Evolutionary conservation across 2,329 filamentous ascomycete genomes (phyloP).

Genomic region (Cyphellophora europaea): DNA sequence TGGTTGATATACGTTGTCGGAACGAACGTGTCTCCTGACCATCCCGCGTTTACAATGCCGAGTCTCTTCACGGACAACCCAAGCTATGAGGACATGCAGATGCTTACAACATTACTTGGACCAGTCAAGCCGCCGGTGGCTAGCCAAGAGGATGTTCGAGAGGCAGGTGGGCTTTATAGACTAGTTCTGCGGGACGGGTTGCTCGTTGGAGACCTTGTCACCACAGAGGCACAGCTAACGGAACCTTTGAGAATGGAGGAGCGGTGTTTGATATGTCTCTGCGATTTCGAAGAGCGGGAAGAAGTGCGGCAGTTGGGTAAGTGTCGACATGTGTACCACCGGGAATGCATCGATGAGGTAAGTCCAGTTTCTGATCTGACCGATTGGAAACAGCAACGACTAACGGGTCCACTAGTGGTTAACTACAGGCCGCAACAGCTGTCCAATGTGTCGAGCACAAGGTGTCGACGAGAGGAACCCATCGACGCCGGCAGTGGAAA

Average conservation of each 20-base stretch:
- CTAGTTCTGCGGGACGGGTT: conserved; percentile 35
- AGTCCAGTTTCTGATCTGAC: conserved; percentile 19
- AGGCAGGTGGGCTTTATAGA: conserved; percentile 51
- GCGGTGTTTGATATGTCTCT: conserved; percentile 57
- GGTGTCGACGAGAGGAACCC: conserved; percentile 40
- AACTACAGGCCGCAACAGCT: conserved; percentile 57
- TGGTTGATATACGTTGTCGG: conserved; percentile 67
- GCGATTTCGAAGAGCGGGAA: conserved; percentile 55
- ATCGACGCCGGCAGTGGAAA: too few relatives aligned
- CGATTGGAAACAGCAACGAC: conserved; percentile 2
- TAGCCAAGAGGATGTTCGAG: conserved; percentile 53
- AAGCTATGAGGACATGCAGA: conserved; percentile 64
- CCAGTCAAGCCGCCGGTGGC: conserved; percentile 62
- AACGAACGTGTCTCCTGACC: conserved; percentile 60
- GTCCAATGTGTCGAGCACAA: conserved; percentile 51
- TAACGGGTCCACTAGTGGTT: conserved; percentile 44
- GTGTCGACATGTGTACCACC: conserved; percentile 59
- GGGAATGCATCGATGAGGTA: conserved; percentile 62
- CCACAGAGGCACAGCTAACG: conserved; percentile 25
- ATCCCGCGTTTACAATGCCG: conserved; percentile 60
- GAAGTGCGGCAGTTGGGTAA: conserved; percentile 51
- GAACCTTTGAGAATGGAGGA: conserved; percentile 33
- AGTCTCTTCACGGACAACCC: conserved; percentile 61
- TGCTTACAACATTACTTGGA: conserved; percentile 57
- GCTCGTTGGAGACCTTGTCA: conserved; percentile 38